A percentile compares a stretch with the other conserved stretches of the same genome.
Conservation (phyloP, 1,139 yeast species). For the Hyphopichia fennica region DNA sequence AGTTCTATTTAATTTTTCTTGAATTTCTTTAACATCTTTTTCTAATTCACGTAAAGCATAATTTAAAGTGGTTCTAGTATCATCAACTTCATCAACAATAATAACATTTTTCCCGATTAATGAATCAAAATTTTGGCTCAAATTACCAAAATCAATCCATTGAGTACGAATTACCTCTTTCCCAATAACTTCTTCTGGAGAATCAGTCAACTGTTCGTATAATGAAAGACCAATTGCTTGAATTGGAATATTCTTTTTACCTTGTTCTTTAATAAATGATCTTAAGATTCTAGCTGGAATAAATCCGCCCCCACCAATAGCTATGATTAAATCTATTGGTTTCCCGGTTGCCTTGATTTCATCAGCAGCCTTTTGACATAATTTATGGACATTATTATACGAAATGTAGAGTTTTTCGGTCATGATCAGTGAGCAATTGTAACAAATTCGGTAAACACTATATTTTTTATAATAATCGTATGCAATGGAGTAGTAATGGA, state of each 20-base stretch:
- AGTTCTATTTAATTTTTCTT: constrained; percentile 41
- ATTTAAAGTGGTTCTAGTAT: constrained; percentile 64
- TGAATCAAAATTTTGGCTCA: constrained; percentile 52
- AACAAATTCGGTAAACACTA: no score
- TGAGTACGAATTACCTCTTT: constrained; percentile 63
- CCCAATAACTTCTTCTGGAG: constrained; percentile 50
- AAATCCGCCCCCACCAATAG: constrained; percentile 72
- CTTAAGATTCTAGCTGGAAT: constrained; percentile 66
- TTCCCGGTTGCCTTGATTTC: constrained; percentile 39
- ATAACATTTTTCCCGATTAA: constrained; percentile 60
- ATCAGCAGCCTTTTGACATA: constrained; percentile 56
- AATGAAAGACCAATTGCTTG: constrained; percentile 65
- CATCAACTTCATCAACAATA: constrained; percentile 71
- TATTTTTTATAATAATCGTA: no score
- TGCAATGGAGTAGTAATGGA: no score
- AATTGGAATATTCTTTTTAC: constrained; percentile 59
- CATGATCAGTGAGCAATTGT: constrained; percentile 3
- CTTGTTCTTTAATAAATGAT: constrained; percentile 56
- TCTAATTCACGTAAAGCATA: constrained; percentile 60
- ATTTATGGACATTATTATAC: constrained; percentile 60
- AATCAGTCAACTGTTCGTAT: constrained; percentile 55
- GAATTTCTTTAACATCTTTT: constrained; percentile 57
- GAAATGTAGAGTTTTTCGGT: constrained; percentile 54
- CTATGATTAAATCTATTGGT: constrained; percentile 59
- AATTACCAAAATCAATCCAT: constrained; percentile 63